These are phyloP conservation scores for Chaetomium sp. DNA, from an alignment of 2,329 filamentous ascomycete species.

Conservation along the genomic window DNA sequence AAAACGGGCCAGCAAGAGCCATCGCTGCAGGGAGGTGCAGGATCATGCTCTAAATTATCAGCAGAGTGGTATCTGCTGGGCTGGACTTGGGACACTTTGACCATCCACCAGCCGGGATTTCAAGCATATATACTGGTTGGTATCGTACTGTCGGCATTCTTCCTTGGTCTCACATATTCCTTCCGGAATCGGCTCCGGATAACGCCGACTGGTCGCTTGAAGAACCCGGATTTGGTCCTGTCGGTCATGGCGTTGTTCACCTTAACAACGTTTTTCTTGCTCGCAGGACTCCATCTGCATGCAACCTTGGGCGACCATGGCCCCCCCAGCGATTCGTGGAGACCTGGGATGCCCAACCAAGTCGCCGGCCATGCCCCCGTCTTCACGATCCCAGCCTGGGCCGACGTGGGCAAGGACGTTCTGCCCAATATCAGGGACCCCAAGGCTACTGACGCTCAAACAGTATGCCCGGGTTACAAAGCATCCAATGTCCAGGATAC, in stretches of 20 bases:
- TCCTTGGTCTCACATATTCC: background rate
- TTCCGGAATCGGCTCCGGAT: background rate
- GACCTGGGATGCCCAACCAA: background rate
- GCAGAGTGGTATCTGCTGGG: background rate
- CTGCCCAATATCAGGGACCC: conserved; percentile 68
- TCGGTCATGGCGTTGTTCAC: conserved; percentile 15
- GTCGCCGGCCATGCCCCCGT: conserved; percentile 18
- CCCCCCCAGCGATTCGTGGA: background rate
- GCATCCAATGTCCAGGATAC: conserved; percentile 61
- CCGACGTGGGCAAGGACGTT: conserved; percentile 49
- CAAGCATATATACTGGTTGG: background rate
- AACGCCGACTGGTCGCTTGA: background rate
- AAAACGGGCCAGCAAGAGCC: background rate
- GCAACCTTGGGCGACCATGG: background rate
- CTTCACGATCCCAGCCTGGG: conserved; percentile 52
- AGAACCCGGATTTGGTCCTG: background rate
- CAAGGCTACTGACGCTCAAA: conserved; percentile 62
- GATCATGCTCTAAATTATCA: background rate
- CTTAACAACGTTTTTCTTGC: conserved; percentile 9
- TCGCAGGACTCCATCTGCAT: conserved; percentile 17
- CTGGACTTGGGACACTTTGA: background rate
- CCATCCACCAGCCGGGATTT: background rate
- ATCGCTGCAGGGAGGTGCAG: background rate
- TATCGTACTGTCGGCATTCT: background rate
- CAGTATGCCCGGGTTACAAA: conserved; percentile 68